Conservation (phyloP, 23 red algal genomes). For the Gracilariopsis chorda region DNA sequence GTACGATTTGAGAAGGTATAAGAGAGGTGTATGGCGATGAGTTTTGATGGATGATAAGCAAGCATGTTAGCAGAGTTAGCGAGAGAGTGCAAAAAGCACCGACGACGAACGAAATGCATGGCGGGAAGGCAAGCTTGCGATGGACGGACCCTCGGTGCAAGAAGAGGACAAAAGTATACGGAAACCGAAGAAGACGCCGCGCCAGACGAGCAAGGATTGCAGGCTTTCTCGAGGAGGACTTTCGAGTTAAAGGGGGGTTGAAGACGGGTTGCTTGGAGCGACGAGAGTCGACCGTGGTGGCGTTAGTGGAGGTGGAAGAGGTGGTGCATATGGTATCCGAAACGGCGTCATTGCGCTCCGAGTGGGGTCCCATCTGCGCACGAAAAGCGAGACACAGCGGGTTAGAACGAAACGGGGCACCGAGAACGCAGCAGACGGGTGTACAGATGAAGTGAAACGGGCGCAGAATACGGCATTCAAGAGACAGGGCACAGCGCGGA, state of each 20-base stretch:
- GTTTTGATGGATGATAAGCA: neutral
- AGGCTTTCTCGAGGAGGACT: neutral
- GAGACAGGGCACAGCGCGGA: no score
- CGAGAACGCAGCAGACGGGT: no score
- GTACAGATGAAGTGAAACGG: no score
- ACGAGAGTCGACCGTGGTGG: neutral
- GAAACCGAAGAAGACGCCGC: neutral
- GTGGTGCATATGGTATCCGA: neutral
- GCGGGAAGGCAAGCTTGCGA: neutral
- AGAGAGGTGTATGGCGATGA: neutral
- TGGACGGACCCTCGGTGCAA: neutral
- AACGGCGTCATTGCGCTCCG: neutral
- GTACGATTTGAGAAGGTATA: neutral
- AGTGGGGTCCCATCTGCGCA: neutral
- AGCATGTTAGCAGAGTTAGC: neutral
- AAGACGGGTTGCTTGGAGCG: neutral
- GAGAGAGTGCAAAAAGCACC: conserved; percentile 12
- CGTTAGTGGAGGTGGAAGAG: neutral
- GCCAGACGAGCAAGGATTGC: neutral
- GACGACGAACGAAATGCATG: neutral
- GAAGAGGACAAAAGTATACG: neutral
- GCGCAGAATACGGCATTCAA: no score
- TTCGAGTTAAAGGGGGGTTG: neutral
- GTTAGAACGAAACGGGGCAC: neutral
- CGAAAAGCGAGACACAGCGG: neutral